Evolutionary conservation across 1,139 yeast species (phyloP).

Genomic region (Pichia sp.): DNA sequence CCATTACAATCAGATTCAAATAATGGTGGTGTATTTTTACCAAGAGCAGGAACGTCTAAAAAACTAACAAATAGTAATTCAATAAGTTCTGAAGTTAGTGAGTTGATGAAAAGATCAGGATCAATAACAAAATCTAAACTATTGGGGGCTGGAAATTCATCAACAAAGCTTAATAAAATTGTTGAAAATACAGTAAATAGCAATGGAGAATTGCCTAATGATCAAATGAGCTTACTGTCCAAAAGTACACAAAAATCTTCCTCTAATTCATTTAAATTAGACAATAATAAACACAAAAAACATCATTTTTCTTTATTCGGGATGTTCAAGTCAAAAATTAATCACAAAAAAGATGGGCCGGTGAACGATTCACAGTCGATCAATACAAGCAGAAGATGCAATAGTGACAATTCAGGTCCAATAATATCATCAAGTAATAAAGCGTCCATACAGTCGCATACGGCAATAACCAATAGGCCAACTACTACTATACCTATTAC

Average conservation of each 20-base stretch:
- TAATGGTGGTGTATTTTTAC: not conserved
- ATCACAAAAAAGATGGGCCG: not conserved
- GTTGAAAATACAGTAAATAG: not conserved
- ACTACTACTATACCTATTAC: not conserved
- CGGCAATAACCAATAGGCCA: not conserved
- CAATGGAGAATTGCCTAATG: not conserved
- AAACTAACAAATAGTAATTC: not conserved
- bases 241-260: slow-evolving; percentile 1
- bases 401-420: not conserved
- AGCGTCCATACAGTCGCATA: not conserved
- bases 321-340: slow-evolving; percentile 4
- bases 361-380: not conserved
- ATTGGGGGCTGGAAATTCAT: not conserved
- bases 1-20: slow-evolving; percentile 5
- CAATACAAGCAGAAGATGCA: not conserved
- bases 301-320: slow-evolving; percentile 5
- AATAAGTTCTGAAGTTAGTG: not conserved
- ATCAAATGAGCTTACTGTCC: slow-evolving; percentile 5
- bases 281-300: not conserved
- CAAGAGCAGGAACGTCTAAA: slow-evolving; percentile 2
- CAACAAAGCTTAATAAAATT: not conserved
- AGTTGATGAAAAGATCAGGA: not conserved
- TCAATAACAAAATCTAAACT: not conserved
- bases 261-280: not conserved
- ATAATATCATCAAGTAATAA: not conserved